Evolutionary conservation across 352 stramenopile genomes (phyloP).

Genomic region (Phytopythium mirpurense): DNA sequence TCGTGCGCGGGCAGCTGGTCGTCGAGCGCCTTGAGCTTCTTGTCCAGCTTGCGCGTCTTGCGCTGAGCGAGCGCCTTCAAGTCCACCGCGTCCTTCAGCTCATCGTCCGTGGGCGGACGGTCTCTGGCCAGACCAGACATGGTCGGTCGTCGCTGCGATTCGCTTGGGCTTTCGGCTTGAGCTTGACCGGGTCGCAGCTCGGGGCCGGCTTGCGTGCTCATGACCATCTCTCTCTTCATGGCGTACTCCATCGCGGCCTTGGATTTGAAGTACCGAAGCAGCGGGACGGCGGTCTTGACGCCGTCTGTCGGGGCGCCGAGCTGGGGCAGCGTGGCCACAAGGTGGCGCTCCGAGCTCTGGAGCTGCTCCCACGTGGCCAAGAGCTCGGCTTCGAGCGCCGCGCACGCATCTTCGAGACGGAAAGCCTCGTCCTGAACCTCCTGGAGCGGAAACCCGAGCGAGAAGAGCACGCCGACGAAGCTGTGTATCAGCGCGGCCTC

Average conservation of each 20-base stretch:
- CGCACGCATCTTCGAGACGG: slow-evolving; percentile 35
- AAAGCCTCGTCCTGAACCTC: slow-evolving; percentile 30
- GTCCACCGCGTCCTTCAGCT: slow-evolving; percentile 14
- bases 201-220: neutral
- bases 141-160: neutral
- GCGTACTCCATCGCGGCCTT: neutral
- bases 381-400: slow-evolving; percentile 24
- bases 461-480: slow-evolving; percentile 59
- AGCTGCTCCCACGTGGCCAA: slow-evolving; percentile 12
- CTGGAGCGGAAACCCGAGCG: slow-evolving; percentile 28
- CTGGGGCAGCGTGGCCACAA: neutral
- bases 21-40: slow-evolving; percentile 33
- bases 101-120: neutral
- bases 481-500: slow-evolving; percentile 42
- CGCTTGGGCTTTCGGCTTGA: neutral
- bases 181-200: neutral
- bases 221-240: slow-evolving; percentile 4
- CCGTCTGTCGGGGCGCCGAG: too few species aligned
- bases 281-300: neutral
- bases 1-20: slow-evolving; percentile 25
- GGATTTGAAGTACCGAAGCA: slow-evolving; percentile 8
- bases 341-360: neutral
- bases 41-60: slow-evolving; percentile 49
- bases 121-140: neutral
- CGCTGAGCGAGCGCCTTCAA: slow-evolving; percentile 30